These are phyloP conservation scores for Saksenaea vasiformis DNA, from an alignment of 371 early-diverging fungal species.

Conservation along the genomic window DNA sequence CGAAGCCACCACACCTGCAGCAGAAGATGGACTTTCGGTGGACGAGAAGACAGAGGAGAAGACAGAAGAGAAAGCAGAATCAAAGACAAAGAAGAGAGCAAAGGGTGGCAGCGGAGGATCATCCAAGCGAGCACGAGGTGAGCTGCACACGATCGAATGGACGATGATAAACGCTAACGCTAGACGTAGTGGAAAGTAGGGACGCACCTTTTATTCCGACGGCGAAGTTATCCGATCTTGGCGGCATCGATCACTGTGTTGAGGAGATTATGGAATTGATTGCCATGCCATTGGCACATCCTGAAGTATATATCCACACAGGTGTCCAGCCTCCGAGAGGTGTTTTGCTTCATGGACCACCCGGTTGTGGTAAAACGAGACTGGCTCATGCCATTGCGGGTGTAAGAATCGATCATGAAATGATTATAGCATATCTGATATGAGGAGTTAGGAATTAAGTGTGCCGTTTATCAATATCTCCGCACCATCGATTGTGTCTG, in stretches of 20 bases:
- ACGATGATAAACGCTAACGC: neutral
- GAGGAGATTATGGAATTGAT: conserved; percentile 96
- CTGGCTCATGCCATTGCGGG: conserved; percentile 98
- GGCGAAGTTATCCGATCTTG: conserved; percentile 77
- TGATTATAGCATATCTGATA: conserved; percentile 23
- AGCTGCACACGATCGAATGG: neutral
- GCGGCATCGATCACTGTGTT: conserved; percentile 88
- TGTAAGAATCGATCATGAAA: conserved; percentile 37
- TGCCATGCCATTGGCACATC: conserved; percentile 96
- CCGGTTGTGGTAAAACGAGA: conserved; percentile 99
- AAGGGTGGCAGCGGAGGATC: conserved; percentile 30
- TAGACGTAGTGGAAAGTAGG: conserved; percentile 32
- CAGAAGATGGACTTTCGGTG: conserved; percentile 8
- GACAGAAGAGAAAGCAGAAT: conserved; percentile 15
- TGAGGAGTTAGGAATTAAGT: conserved; percentile 71
- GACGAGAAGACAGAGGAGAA: conserved; percentile 16
- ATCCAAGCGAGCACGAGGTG: conserved; percentile 37
- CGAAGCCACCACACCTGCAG: conserved; percentile 16
- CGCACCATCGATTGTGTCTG: conserved; percentile 98
- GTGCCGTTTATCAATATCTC: conserved; percentile 97
- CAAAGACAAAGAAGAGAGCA: conserved; percentile 46
- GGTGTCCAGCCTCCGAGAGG: conserved; percentile 94
- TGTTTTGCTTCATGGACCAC: conserved; percentile 98
- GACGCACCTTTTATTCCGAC: conserved; percentile 61
- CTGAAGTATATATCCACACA: conserved; percentile 93